phyloP scores from a whole-genome alignment of 2,329 filamentous ascomycete species.

The Coniochaeta ligniaria region DNA sequence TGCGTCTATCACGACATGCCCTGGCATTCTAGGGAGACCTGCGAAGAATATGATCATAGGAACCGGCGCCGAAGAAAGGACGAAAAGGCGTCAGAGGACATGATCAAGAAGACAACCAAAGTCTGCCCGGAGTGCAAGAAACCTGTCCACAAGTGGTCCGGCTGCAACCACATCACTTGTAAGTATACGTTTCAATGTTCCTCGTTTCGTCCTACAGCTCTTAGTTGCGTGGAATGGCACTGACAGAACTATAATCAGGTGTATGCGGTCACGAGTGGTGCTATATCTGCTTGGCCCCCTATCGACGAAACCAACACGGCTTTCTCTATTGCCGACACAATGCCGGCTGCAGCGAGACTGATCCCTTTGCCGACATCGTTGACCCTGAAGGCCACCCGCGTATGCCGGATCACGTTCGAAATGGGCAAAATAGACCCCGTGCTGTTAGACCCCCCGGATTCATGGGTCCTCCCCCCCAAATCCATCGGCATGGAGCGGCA shows the following conservation, averaged over 20 bases:
- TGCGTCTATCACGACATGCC: conserved; percentile 27
- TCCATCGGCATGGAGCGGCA: background rate
- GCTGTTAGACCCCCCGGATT: background rate
- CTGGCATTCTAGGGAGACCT: conserved; percentile 29
- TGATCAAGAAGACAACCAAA: conserved; percentile 23
- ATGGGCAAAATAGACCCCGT: background rate
- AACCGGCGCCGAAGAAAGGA: conserved; percentile 18
- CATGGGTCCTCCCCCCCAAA: background rate
- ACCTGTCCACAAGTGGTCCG: conserved; percentile 25
- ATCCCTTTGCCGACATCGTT: conserved; percentile 14
- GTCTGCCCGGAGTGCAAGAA: conserved; percentile 27
- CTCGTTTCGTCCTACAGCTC: background rate
- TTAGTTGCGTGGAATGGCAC: background rate
- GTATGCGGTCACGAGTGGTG: conserved; percentile 32
- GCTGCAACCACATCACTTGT: conserved; percentile 34
- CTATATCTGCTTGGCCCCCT: conserved; percentile 26
- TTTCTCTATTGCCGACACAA: conserved; percentile 24
- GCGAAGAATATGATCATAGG: conserved; percentile 26
- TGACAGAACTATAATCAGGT: conserved; percentile 9
- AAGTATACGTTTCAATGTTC: conserved; percentile 11
- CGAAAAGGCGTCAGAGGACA: conserved; percentile 24
- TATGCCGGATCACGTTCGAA: background rate
- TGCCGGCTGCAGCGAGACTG: conserved; percentile 18
- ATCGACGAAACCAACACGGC: conserved; percentile 15
- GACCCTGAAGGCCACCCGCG: conserved; percentile 1